Percentiles rank a stretch among this genome's conserved stretches.
These are phyloP conservation scores for Elongisporangium senticosum DNA, from an alignment of 352 stramenopile species.

Conservation along the genomic window DNA sequence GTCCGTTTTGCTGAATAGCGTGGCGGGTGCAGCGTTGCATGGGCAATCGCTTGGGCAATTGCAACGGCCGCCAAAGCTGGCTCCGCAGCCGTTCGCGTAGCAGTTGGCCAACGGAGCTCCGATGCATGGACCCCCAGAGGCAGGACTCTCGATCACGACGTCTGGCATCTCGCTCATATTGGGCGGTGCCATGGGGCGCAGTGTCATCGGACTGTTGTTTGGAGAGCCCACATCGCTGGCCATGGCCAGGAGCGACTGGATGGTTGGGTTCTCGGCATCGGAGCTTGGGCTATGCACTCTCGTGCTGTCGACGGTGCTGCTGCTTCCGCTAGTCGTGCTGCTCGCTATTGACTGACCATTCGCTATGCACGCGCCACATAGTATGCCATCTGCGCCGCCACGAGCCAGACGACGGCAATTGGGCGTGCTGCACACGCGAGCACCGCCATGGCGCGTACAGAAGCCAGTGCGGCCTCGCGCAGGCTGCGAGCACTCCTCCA, in stretches of 20 bases:
- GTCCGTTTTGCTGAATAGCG: not conserved
- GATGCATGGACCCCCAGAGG: conserved; percentile 16
- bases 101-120: conserved; percentile 42
- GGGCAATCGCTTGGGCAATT: conserved; percentile 52
- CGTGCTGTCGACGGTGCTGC: conserved; percentile 11
- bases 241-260: not conserved
- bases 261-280: conserved; percentile 6
- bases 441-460: conserved; percentile 61
- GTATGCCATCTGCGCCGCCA: conserved; percentile 19
- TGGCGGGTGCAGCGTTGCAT: conserved; percentile 25
- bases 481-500: conserved; percentile 47
- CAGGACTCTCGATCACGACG: not conserved
- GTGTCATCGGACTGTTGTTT: not conserved
- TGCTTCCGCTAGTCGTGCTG: conserved; percentile 1
- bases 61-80: conserved; percentile 56
- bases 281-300: conserved; percentile 7
- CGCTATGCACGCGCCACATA: conserved; percentile 31
- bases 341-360: conserved; percentile 13
- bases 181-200: not conserved
- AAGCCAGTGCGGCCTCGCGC: conserved; percentile 50
- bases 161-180: not conserved
- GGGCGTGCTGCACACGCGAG: conserved; percentile 41
- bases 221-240: not conserved
- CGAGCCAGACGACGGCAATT: conserved; percentile 67
- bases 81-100: conserved; percentile 58